Base-by-base conservation (phyloP, 2,329 filamentous ascomycete species). In the Ascochyta clinopodiicola region DNA sequence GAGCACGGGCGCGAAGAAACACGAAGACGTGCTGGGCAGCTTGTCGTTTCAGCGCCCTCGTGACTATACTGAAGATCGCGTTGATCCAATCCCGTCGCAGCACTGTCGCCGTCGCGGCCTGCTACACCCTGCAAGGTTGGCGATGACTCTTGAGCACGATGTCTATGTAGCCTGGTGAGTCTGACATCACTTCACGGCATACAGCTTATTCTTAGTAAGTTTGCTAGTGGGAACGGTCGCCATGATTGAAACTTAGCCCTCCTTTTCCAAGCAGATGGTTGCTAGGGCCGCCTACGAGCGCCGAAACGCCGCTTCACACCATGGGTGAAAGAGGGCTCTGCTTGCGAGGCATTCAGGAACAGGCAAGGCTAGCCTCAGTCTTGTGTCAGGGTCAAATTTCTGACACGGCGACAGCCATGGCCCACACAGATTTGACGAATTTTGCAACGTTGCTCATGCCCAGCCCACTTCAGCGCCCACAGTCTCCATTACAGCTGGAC, bases 21-120 rank as follows among this genome's bases (percentile, higher is more conserved):
- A 75, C 72, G 71, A 73, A 69, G 66, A 63, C 62, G 57, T 61
- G 56, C 59, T 63, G 59, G 64, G 59, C 64, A 64, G 63, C 60
- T 61, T 64, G 64, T 67, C 68, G 73, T 75, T 76, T 76, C 74
- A 76, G 69, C 68, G 66, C 58, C 71, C 74, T 75, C 72, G 74
- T 75, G 73, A 75, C 72, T 64, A 68, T 9, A 63, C 56, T 69
- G 68, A 72, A 69, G 64, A 71, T 73, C 62, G 58, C 61, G 61
- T 46, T 69, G 69, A 71, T 72, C 73, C 69, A 72, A 70, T 71
- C 64, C 66, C 58, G 61, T 66, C 60, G 57, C 64, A 66, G 66
- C 46, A 60, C 56, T 57, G 58, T 64, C 59, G 59, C 64, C 61
- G 59, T 61, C 42, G 50, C 49, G 46, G 60, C 43, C 51, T 60